phyloP scores from a whole-genome alignment of 306 rosid genomes.

The Gillenia trifoliata region DNA sequence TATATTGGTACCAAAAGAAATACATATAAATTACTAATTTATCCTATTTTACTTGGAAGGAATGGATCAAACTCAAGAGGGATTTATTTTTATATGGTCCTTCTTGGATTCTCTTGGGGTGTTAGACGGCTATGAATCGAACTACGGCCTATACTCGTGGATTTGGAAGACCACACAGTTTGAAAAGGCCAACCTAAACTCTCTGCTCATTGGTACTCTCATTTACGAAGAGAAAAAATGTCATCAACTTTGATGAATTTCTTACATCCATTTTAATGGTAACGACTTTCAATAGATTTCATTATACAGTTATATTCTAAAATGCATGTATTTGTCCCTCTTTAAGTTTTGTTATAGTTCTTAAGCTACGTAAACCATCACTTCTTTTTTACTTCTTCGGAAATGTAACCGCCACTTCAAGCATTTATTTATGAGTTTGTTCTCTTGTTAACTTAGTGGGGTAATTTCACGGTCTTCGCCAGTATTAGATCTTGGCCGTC shows the following conservation, averaged over 20 bases:
- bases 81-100: slow-evolving; percentile 68
- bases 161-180: slow-evolving; percentile 43
- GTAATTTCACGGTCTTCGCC: no score
- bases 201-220: slow-evolving; percentile 57
- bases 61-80: slow-evolving; percentile 60
- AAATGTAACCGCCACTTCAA: neutral
- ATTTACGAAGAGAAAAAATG: slow-evolving; percentile 29
- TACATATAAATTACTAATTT: no score
- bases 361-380: neutral
- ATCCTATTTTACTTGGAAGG: slow-evolving; percentile 17
- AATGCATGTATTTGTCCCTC: neutral
- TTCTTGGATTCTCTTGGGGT: slow-evolving; percentile 50
- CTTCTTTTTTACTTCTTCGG: neutral
- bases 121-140: slow-evolving; percentile 31
- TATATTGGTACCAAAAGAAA: no score
- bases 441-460: no score
- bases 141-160: slow-evolving; percentile 49
- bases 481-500: no score
- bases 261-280: slow-evolving; percentile 5
- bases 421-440: neutral
- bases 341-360: neutral
- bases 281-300: neutral
- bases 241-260: neutral
- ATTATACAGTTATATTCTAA: neutral
- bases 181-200: slow-evolving; percentile 51